Evolutionary conservation across 306 rosid species (phyloP), one percentile per base, ranked within the genome.

Genomic region (Potentilla sterilis): DNA sequence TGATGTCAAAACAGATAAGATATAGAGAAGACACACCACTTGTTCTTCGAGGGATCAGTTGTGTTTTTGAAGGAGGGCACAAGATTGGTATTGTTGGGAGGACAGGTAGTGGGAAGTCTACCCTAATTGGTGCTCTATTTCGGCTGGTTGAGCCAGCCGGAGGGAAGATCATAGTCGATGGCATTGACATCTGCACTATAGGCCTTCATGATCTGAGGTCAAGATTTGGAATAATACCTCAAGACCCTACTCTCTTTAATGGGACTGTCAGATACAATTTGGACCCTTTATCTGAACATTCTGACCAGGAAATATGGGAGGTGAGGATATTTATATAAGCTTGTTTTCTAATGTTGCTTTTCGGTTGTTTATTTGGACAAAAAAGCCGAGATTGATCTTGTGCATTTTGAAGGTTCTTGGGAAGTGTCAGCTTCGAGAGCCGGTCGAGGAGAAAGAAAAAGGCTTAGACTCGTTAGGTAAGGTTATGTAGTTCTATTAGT

Each of bases 201-300:
- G 96, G 96, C 51, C 98, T 92, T 76, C 94, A 92, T 76, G 98
- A 92, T 81, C 80, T 90, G 77, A 85, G 96, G 79, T 92, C 94
- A 22, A 81, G 82, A 14, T 85, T 92, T 14, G 91, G 91, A 71
- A 75, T 92, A 35, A 92, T 92, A 79, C 96, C 98, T 77, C 94
- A 92, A 79, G 98, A 92, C 82, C 98, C 98, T 74, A 90, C 94
- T 24, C 96, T 89, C 73, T 92, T 92, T 65, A 85, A 85, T 65
- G 98, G 96, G 43, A 88, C 92, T 13, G 83, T 89, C 1, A 83
- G 98, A 90, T 90, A 78, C 78, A 90, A 92, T 77, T 79, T 92
- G 86, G 98, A 92, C 73, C 98, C 90, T 38, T 85, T 88, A 69
- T 84, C 87, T 57, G 87, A 85, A 69, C 85, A 86, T 46, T 73